phyloP scores from a whole-genome alignment of 164 flowering plant genomes.

The Aristolochia contorta region DNA sequence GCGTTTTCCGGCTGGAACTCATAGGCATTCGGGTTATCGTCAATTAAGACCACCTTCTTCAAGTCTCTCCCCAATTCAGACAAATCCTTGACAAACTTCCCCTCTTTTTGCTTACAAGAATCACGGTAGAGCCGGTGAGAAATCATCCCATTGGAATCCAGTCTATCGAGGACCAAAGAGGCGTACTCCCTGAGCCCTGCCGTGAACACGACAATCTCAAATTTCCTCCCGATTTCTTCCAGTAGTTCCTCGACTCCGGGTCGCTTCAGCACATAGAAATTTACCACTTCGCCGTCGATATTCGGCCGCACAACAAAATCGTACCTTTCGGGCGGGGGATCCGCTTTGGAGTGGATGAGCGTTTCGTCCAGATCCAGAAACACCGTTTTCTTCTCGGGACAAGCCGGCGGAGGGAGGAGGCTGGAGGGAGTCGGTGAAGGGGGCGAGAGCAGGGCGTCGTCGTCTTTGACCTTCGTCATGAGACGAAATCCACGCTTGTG shows the following conservation, averaged over 20 bases:
- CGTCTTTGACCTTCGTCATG: constrained; percentile 15
- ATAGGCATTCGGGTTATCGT: constrained; percentile 72
- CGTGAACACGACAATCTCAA: constrained; percentile 73
- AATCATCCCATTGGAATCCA: constrained; percentile 43
- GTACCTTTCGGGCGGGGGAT: constrained; percentile 46
- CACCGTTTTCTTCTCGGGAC: constrained; percentile 35
- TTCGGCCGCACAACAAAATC: constrained; percentile 68
- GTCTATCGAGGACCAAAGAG: constrained; percentile 47
- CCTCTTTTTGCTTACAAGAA: constrained; percentile 54
- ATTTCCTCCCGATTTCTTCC: constrained; percentile 29
- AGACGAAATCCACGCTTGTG: constrained; percentile 29
- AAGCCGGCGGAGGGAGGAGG: constrained; percentile 31
- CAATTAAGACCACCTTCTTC: constrained; percentile 54
- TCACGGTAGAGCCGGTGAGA: constrained; percentile 68
- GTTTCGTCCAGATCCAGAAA: constrained; percentile 88
- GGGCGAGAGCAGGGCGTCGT: not conserved
- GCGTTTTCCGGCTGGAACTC: constrained; percentile 64
- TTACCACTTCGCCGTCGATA: constrained; percentile 43
- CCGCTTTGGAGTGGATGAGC: constrained; percentile 50
- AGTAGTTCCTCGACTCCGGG: constrained; percentile 67
- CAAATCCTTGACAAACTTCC: constrained; percentile 75
- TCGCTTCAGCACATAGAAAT: constrained; percentile 63
- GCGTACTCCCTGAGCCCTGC: constrained; percentile 83
- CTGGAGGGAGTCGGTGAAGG: constrained; percentile 9
- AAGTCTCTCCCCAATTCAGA: constrained; percentile 62